phyloP scores from a whole-genome alignment of 192 early-diverging fungal genomes.

The Backusella australiensis region DNA sequence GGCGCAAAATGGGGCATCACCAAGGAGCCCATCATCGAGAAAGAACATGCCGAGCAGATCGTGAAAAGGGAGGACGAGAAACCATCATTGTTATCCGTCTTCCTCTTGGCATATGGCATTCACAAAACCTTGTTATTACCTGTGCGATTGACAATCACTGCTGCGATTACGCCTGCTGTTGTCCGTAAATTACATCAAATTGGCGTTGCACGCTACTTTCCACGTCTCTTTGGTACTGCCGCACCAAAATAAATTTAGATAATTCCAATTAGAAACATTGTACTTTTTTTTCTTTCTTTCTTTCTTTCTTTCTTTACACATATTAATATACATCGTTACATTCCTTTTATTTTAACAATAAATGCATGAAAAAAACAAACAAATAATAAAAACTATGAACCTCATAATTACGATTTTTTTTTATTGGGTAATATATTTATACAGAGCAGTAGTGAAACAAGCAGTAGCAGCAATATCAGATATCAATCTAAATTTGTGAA shows the following conservation, averaged over 20 bases:
- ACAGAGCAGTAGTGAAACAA: not conserved
- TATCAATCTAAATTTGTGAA: not conserved
- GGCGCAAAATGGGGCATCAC: slow-evolving; percentile 5
- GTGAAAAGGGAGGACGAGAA: slow-evolving; percentile 13
- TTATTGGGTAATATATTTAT: not conserved
- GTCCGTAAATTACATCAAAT: slow-evolving; percentile 47
- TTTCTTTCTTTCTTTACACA: not conserved
- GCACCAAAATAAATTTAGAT: not conserved
- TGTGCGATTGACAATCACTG: slow-evolving; percentile 51
- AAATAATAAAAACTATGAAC: not conserved
- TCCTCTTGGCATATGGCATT: slow-evolving; percentile 57
- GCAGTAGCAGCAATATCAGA: not conserved
- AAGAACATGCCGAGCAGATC: not conserved
- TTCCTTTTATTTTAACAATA: not conserved
- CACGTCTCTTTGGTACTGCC: slow-evolving; percentile 15
- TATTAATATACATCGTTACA: not conserved
- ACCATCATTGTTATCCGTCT: slow-evolving; percentile 46
- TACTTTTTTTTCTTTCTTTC: not conserved
- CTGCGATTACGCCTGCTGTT: slow-evolving; percentile 50
- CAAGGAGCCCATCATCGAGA: not conserved
- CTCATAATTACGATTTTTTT: not conserved
- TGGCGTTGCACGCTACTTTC: slow-evolving; percentile 42
- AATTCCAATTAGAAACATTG: not conserved
- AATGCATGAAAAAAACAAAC: not conserved
- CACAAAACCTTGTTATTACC: slow-evolving; percentile 58